Evolutionary conservation across 2,329 filamentous ascomycete genomes (phyloP), one percentile per base, ranked within the genome.

Genomic region (Eurotiales sp.): DNA sequence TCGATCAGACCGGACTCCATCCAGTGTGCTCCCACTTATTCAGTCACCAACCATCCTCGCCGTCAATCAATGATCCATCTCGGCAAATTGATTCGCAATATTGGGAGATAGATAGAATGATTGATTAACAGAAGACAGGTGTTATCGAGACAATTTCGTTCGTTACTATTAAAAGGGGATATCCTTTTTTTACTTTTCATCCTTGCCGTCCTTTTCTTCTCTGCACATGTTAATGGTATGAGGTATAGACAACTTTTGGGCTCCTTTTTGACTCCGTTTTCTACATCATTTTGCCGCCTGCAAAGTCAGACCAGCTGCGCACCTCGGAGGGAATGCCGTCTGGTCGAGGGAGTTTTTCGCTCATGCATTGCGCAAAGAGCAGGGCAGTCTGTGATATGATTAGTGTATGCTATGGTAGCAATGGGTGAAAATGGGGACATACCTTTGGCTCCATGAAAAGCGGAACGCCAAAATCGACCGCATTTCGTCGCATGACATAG

Each of bases 391-490:
- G 59, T 22, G 39, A 7, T 10, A 57, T 75, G 63, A 59, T 50
- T 42, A 22, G 30, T 39, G 50, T 41, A 15, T 19, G 19, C 37
- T 32, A 10, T 32, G 22, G 23, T 12, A n/a, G 21, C 8, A 21
- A 37, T 29, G 11, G 43, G 25, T 22, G 30, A 46, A 23, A 53
- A 50, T 12, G 22, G n/a, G 7, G 8, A 7, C 83, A 76, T 78
- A 95, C 90, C 86, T 93, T 92, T 50, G 91, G 90, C 77, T 97
- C 92, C 91, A 96, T 96, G 73, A 99, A 97, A 51, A 99, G 79
- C 44, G 93, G 93, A 27, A 97, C 90, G 61, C 92, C 92, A 71
- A 99, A 99, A 75, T 99, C 93, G 51, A 99, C 93, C 23, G 93
- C 93, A 67, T 99, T 99, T 69, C 93, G 84, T 65, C 93, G 84